Conservation (phyloP, 192 early-diverging fungal species). For the Coemansia furcata region DNA sequence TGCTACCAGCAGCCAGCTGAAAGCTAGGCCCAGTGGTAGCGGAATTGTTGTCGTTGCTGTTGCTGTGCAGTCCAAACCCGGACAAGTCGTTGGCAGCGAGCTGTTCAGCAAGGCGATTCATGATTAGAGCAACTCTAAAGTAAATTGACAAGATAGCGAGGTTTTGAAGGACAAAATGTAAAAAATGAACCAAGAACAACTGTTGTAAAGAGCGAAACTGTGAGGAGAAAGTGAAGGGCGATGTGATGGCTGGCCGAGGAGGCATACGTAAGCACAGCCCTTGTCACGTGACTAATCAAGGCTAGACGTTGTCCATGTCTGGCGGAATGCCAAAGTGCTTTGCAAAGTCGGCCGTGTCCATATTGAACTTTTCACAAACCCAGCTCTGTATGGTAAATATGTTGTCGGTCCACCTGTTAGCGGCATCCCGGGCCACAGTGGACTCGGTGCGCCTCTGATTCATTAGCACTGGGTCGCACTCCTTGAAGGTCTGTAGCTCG, state of each 20-base stretch:
- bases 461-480: conserved; percentile 75
- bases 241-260: background rate
- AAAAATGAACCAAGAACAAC: background rate
- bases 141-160: background rate
- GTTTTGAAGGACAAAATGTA: background rate
- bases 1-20: conserved; percentile 28
- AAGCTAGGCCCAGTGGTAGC: conserved; percentile 16
- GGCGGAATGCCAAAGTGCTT: conserved; percentile 65
- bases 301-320: conserved; percentile 65
- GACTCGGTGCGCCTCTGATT: conserved; percentile 62
- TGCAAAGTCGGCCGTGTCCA: conserved; percentile 64
- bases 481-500: conserved; percentile 67
- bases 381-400: conserved; percentile 81
- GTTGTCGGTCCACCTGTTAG: conserved; percentile 90
- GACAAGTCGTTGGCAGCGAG: conserved; percentile 16
- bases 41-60: background rate
- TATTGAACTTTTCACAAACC: conserved; percentile 65
- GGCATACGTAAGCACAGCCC: background rate
- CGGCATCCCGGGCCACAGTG: conserved; percentile 63
- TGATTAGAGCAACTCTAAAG: background rate
- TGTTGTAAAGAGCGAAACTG: background rate
- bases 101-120: conserved; percentile 43
- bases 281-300: conserved; percentile 12
- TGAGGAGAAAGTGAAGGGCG: background rate
- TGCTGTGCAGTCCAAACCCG: conserved; percentile 3